Evolutionary conservation across 441 rosid species (phyloP).

Genomic region (Theobroma grandiflorum): DNA sequence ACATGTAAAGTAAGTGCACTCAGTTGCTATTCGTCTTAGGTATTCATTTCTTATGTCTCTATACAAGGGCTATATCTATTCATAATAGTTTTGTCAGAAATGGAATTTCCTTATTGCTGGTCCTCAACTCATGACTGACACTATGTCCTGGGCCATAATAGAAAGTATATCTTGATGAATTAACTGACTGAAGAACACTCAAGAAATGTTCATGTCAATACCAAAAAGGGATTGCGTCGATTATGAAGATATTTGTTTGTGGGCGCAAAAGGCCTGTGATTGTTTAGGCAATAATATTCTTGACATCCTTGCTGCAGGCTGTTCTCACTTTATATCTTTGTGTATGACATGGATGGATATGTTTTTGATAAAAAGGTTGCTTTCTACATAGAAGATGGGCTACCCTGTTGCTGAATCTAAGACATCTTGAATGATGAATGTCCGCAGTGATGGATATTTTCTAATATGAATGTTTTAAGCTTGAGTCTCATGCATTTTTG

Average conservation of each 20-base stretch:
- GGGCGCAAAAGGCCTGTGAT: not conserved
- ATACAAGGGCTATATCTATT: not conserved
- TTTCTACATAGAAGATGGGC: no score
- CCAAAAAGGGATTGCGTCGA: not conserved
- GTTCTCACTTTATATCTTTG: not conserved
- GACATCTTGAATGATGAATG: not conserved
- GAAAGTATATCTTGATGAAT: constrained; percentile 9
- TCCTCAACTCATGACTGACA: not conserved
- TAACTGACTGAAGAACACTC: not conserved
- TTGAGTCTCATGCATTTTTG: not conserved
- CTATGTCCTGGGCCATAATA: not conserved
- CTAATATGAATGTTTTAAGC: not conserved
- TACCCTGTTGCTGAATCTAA: not conserved
- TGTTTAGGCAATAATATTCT: not conserved
- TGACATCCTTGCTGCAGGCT: constrained; percentile 5
- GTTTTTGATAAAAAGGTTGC: no score
- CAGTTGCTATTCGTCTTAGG: constrained; percentile 17
- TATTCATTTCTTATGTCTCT: not conserved
- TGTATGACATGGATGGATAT: no score
- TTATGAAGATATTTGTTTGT: not conserved
- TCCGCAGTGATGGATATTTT: not conserved
- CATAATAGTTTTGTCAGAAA: not conserved
- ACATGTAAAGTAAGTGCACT: constrained; percentile 66
- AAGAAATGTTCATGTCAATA: not conserved
- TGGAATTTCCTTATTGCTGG: not conserved